Percentiles rank a stretch among this genome's conserved stretches.
phyloP scores from a whole-genome alignment of 768 basidiomycete species.

The Chiua virens region DNA sequence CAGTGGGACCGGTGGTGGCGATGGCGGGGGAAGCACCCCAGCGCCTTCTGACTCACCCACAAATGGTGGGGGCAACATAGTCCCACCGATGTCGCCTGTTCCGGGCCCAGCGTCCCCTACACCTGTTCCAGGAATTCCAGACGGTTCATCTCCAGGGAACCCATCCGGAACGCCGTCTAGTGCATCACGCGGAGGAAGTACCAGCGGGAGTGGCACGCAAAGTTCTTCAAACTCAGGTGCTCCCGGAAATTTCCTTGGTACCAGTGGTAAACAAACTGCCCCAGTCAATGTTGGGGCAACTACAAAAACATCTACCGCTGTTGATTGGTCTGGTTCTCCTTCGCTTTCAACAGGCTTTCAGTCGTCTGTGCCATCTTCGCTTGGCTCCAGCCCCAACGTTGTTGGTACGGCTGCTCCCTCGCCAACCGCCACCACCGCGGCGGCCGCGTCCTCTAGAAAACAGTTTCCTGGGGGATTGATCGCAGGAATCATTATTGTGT shows the following conservation, averaged over 20 bases:
- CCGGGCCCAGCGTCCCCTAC: not conserved
- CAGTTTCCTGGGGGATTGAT: slow-evolving; percentile 46
- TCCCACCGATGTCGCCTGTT: not conserved
- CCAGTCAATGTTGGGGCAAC: not conserved
- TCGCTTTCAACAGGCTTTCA: not conserved
- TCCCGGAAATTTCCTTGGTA: not conserved
- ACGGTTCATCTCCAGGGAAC: too few relatives aligned
- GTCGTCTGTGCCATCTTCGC: slow-evolving; percentile 3
- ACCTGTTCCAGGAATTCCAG: not conserved
- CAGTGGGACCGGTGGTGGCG: not conserved
- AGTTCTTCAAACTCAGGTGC: not conserved
- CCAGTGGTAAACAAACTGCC: not conserved
- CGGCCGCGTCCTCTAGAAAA: slow-evolving; percentile 17
- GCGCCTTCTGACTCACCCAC: too few relatives aligned
- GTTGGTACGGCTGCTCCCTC: slow-evolving; percentile 13
- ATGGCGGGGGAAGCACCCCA: not conserved
- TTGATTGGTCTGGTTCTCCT: not conserved
- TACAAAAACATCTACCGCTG: not conserved
- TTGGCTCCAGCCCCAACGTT: slow-evolving; percentile 9
- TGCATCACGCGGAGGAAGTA: not conserved
- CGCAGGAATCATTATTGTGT: slow-evolving; percentile 42
- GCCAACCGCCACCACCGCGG: slow-evolving; percentile 7
- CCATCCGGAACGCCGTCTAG: not conserved
- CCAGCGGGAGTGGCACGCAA: not conserved
- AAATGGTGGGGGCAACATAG: not conserved